phyloP scores from a whole-genome alignment of 306 rosid species.

The Macrotyloma uniflorum region DNA sequence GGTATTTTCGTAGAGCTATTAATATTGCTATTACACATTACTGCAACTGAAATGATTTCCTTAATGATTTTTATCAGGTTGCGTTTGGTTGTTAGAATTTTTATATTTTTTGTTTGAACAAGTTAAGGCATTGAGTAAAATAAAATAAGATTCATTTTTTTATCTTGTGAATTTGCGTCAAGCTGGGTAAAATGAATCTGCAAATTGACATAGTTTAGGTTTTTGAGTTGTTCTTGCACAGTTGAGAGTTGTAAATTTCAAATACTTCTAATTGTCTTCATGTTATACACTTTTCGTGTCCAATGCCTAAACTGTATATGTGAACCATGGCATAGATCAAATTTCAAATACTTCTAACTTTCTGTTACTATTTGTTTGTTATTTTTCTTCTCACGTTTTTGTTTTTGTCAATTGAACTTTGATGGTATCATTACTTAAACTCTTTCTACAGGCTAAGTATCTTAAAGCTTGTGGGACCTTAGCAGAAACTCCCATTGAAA shows the following conservation, averaged over 20 bases:
- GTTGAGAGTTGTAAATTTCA: not conserved
- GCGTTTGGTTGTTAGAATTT: not conserved
- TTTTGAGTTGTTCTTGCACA: conserved; percentile 5
- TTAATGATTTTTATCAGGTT: not conserved
- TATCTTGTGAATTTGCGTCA: conserved; percentile 8
- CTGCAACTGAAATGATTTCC: not conserved
- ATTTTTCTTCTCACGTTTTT: not conserved
- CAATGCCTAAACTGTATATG: not conserved
- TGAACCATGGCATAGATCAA: not conserved
- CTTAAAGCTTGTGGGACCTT: conserved; percentile 90
- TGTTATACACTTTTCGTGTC: not conserved
- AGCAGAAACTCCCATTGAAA: conserved; percentile 82
- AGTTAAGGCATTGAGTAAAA: not conserved
- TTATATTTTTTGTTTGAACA: not conserved
- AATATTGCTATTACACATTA: not conserved
- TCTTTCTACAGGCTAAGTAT: conserved; percentile 79
- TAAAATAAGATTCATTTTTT: not conserved
- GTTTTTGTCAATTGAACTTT: conserved; percentile 9
- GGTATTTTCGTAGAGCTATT: conserved; percentile 47
- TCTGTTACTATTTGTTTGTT: not conserved
- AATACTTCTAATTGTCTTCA: too few species aligned
- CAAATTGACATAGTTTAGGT: too few species aligned
- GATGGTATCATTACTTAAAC: not conserved
- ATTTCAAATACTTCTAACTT: not conserved
- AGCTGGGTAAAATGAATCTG: not conserved